Evolutionary conservation across 768 basidiomycete species (phyloP).

Genomic region (Tricholoma terreum): DNA sequence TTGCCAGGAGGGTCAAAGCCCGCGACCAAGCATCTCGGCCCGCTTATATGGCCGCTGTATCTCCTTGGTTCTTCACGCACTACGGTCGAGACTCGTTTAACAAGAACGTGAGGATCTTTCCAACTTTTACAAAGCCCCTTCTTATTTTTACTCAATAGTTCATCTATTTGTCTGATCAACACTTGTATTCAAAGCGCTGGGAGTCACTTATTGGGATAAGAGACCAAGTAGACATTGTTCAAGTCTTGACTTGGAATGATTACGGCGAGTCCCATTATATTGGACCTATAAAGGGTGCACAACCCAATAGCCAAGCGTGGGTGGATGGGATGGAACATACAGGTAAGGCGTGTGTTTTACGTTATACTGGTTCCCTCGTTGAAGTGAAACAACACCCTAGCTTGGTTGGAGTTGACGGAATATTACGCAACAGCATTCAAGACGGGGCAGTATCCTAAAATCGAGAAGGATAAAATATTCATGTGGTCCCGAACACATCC

Average conservation of each 20-base stretch:
- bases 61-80: constrained; percentile 82
- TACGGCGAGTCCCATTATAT: constrained; percentile 79
- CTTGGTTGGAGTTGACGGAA: constrained; percentile 60
- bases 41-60: constrained; percentile 52
- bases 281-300: constrained; percentile 69
- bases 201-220: constrained; percentile 58
- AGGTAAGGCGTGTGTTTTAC: constrained; percentile 25
- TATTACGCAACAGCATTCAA: constrained; percentile 75
- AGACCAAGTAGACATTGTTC: constrained; percentile 54
- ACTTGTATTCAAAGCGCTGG: constrained; percentile 67
- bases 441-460: constrained; percentile 56
- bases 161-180: constrained; percentile 65
- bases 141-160: constrained; percentile 36
- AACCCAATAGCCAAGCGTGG: constrained; percentile 73
- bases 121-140: background rate
- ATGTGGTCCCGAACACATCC: constrained; percentile 74
- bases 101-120: constrained; percentile 55
- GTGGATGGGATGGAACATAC: constrained; percentile 63
- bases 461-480: constrained; percentile 58
- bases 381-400: constrained; percentile 25
- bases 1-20: constrained; percentile 20
- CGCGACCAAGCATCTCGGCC: constrained; percentile 27
- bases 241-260: constrained; percentile 72
- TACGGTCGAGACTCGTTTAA: constrained; percentile 64
- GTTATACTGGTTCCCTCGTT: constrained; percentile 6